phyloP scores from a whole-genome alignment of 352 stramenopile genomes.

The Phytopythium kandeliae region DNA sequence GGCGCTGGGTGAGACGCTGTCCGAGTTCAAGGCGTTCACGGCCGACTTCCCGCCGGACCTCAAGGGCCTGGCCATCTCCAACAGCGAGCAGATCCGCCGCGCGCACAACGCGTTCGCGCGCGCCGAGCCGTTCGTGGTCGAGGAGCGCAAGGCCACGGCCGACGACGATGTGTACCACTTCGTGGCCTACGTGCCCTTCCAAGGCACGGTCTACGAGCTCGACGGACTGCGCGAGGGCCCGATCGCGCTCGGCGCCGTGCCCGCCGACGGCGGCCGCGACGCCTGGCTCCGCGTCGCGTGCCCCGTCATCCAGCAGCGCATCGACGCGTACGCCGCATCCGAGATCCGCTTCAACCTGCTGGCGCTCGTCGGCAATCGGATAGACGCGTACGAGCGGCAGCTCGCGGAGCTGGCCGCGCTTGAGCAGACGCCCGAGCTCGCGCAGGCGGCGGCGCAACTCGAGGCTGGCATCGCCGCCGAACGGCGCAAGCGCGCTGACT shows the following conservation, averaged over 20 bases:
- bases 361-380: constrained; percentile 85
- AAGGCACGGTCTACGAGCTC: constrained; percentile 93
- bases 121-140: constrained; percentile 75
- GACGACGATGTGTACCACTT: constrained; percentile 97
- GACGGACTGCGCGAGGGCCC: constrained; percentile 91
- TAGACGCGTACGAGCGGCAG: constrained; percentile 46
- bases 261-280: constrained; percentile 19
- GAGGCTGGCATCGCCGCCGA: constrained; percentile 45
- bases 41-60: constrained; percentile 70
- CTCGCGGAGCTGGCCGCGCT: constrained; percentile 29
- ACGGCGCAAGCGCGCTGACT: constrained; percentile 70
- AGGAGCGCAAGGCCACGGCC: constrained; percentile 62
- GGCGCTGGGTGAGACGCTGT: constrained; percentile 54
- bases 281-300: constrained; percentile 88
- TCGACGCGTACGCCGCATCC: constrained; percentile 82
- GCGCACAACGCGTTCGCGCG: constrained; percentile 83
- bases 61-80: constrained; percentile 83
- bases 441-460: constrained; percentile 33
- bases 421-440: constrained; percentile 26
- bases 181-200: constrained; percentile 91
- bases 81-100: constrained; percentile 80
- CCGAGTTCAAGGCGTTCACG: constrained; percentile 81
- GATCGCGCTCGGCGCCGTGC: constrained; percentile 76
- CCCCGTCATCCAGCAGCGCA: constrained; percentile 91
- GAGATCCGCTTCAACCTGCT: constrained; percentile 98